Conservation (phyloP, 1,284 basidiomycete species). For the Lentinus polychrous region DNA sequence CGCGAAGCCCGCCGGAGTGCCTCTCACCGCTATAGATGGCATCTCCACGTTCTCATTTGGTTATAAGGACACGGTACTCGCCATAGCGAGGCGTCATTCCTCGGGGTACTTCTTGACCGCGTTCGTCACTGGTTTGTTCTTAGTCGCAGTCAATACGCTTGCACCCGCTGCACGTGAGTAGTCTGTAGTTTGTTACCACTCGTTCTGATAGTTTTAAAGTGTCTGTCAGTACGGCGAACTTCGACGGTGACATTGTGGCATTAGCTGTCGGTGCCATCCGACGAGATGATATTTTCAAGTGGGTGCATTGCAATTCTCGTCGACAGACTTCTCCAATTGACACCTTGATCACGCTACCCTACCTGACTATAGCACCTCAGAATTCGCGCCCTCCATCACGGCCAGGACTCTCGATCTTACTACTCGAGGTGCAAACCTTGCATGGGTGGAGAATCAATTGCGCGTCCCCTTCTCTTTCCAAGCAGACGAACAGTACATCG, state of each 20-base stretch:
- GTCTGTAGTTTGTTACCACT: not conserved
- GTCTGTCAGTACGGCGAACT: slow-evolving; percentile 3
- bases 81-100: not conserved
- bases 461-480: not conserved
- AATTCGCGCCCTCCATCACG: not conserved
- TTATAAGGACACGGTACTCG: not conserved
- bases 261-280: slow-evolving; percentile 1
- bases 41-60: slow-evolving; percentile 5
- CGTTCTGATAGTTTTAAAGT: not conserved
- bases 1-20: not conserved
- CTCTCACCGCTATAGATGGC: not conserved
- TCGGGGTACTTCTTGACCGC: slow-evolving; percentile 1
- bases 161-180: slow-evolving; percentile 7
- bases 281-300: slow-evolving; percentile 3
- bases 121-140: slow-evolving; percentile 1
- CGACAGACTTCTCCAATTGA: not conserved
- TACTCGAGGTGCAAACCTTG: not conserved
- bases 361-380: not conserved
- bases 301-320: not conserved
- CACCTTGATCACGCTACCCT: not conserved
- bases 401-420: not conserved
- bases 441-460: slow-evolving; percentile 4
- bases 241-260: slow-evolving; percentile 1
- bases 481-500: slow-evolving; percentile 1
- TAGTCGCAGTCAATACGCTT: slow-evolving; percentile 1